Evolutionary conservation across 805 yeast species (phyloP), one percentile per base, ranked within the genome.

Genomic region (Starmerella davenportii): DNA sequence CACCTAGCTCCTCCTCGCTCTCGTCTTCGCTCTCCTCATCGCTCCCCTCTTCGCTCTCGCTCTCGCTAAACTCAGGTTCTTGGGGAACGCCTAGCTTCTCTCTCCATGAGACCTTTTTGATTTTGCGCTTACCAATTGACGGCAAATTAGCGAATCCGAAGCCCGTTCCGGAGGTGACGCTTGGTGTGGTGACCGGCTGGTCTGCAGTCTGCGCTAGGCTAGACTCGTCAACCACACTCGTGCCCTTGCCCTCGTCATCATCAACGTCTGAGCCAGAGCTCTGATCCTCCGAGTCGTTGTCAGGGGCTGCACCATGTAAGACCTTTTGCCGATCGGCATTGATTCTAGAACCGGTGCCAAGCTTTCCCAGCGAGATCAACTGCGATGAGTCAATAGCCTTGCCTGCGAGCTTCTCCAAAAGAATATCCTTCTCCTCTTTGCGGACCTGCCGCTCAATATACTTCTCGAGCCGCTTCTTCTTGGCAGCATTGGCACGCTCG

Each of bases 391-490:
- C 93, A 35, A 87, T 29, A 8, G 16, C 19, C 1, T 80, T 71
- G 25, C 62, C 60, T 7, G 70, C 61, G 31, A 87, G 63, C 55
- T 82, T 84, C 46, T 76, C 74, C 32, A 87, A 61, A 38, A 87
- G 62, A 2, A 69, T 68, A 48, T 79, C 79, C 57, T 79, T 79
- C 59, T 87, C 96, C 55, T 87, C 47, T 30, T 45, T 46, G 8
- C 50, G 40, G 13, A 47, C 48, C 31, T 43, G 48, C 32, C 55
- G 44, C 34, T 57, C 63, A 29, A 87, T 82, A 57, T 82, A 87
- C 57, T 87, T 87, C 44, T 87, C 95, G 33, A 87, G 60, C 41
- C 96, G 62, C 61, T 79, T 72, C 69, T 64, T 66, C 70, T 62
- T 87, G 36, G 76, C 68, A 36, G 72, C 63, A 1, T 85, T 73